Conservation (phyloP, 192 early-diverging fungal species). For the Umbelopsis ramanniana region DNA sequence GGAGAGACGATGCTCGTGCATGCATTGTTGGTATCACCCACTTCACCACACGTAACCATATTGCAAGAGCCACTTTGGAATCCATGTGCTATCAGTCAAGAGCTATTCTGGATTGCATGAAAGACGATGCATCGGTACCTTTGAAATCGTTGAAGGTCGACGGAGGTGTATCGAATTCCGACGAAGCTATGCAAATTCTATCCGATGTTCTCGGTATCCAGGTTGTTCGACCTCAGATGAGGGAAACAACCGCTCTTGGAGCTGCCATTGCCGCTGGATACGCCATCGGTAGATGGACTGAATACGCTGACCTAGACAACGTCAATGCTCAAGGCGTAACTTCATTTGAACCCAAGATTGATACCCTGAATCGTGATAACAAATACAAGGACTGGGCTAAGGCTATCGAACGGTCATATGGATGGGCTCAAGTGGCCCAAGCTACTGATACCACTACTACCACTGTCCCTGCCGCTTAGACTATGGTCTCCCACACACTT, state of each 20-base stretch:
- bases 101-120: slow-evolving; percentile 88
- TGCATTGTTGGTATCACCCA: slow-evolving; percentile 89
- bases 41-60: slow-evolving; percentile 83
- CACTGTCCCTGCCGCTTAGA: slow-evolving; percentile 1
- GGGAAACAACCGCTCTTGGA: slow-evolving; percentile 90
- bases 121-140: slow-evolving; percentile 67
- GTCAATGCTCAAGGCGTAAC: slow-evolving; percentile 56
- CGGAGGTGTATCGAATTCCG: slow-evolving; percentile 89
- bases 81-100: slow-evolving; percentile 88
- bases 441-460: not conserved
- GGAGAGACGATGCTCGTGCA: slow-evolving; percentile 89
- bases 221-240: slow-evolving; percentile 82
- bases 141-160: slow-evolving; percentile 83
- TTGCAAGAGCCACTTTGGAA: slow-evolving; percentile 85
- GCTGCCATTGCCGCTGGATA: slow-evolving; percentile 87
- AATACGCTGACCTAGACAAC: slow-evolving; percentile 53
- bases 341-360: slow-evolving; percentile 48
- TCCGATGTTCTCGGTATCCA: slow-evolving; percentile 81
- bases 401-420: slow-evolving; percentile 71
- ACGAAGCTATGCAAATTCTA: slow-evolving; percentile 89
- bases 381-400: slow-evolving; percentile 72
- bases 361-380: slow-evolving; percentile 55
- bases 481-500: not conserved
- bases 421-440: slow-evolving; percentile 50
- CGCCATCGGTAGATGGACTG: slow-evolving; percentile 54